Conservation (phyloP, 129 eudicot species). For the Ambrosia trifida region DNA sequence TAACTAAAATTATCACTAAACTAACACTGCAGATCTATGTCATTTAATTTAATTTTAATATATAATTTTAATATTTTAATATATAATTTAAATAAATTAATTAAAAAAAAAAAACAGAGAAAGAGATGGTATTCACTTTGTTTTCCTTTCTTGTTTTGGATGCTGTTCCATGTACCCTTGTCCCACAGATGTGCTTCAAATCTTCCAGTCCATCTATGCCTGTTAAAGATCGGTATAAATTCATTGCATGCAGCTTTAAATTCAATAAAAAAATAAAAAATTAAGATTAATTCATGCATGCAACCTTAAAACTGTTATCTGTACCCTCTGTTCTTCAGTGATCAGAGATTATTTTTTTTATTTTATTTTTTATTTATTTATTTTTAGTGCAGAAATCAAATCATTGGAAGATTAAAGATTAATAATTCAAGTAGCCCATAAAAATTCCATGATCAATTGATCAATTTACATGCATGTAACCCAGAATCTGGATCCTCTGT, state of each 20-base stretch:
- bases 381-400: conserved; percentile 9
- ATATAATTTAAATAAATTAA: conserved; percentile 16
- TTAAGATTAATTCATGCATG: conserved; percentile 16
- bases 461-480: conserved; percentile 29
- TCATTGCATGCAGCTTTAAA: conserved; percentile 39
- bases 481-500: conserved; percentile 6
- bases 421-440: background rate
- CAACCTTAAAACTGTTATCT: conserved; percentile 17
- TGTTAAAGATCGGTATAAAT: conserved; percentile 27
- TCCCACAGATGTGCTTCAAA: conserved; percentile 99
- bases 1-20: conserved; percentile 18
- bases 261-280: background rate
- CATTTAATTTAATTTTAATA: conserved; percentile 15
- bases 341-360: background rate
- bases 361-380: too few relatives aligned
- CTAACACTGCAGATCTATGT: conserved; percentile 61
- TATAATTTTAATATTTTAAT: too few relatives aligned
- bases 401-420: background rate
- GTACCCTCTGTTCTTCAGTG: conserved; percentile 2
- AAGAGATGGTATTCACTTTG: conserved; percentile 54
- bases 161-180: conserved; percentile 79
- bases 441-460: conserved; percentile 7
- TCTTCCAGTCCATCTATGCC: conserved; percentile 93
- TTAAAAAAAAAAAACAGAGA: conserved; percentile 19
- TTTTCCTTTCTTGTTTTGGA: conserved; percentile 85